phyloP scores from a whole-genome alignment of 805 yeast genomes.

The Huiozyma sinensis region DNA sequence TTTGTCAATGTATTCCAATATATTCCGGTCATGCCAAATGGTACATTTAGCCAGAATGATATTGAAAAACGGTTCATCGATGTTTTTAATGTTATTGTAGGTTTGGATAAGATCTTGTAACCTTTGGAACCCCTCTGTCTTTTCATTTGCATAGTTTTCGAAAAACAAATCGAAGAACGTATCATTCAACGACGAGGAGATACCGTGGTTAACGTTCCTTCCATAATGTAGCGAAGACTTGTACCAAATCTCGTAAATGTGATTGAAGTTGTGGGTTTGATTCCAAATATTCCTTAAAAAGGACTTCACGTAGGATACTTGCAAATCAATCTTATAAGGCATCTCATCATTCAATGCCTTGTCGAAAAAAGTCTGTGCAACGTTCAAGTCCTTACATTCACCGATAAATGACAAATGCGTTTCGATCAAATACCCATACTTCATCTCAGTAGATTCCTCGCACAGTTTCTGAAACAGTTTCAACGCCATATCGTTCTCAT shows the following conservation, averaged over 20 bases:
- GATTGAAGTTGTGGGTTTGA: constrained; percentile 45
- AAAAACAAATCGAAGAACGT: constrained; percentile 61
- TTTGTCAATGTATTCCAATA: constrained; percentile 51
- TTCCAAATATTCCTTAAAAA: constrained; percentile 52
- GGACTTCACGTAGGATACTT: constrained; percentile 61
- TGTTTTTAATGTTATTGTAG: constrained; percentile 45
- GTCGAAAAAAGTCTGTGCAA: constrained; percentile 65
- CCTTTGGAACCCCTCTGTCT: constrained; percentile 43
- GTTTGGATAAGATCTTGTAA: constrained; percentile 46
- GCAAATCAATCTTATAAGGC: constrained; percentile 63
- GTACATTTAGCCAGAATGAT: constrained; percentile 58
- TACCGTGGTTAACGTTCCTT: constrained; percentile 49
- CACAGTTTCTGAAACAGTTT: constrained; percentile 52
- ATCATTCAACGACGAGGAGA: constrained; percentile 62
- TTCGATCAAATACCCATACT: constrained; percentile 49
- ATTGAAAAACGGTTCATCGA: constrained; percentile 77
- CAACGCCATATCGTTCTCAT: constrained; percentile 56
- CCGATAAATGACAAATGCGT: constrained; percentile 75
- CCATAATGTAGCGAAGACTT: constrained; percentile 50
- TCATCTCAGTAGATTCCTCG: constrained; percentile 35
- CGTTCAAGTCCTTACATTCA: constrained; percentile 56
- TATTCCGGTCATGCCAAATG: constrained; percentile 56
- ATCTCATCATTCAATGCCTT: constrained; percentile 59
- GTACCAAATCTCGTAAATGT: constrained; percentile 52
- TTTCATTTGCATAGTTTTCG: constrained; percentile 38